Base-by-base conservation (phyloP, 2,329 filamentous ascomycete genomes). In the Cladosporium sp. region DNA sequence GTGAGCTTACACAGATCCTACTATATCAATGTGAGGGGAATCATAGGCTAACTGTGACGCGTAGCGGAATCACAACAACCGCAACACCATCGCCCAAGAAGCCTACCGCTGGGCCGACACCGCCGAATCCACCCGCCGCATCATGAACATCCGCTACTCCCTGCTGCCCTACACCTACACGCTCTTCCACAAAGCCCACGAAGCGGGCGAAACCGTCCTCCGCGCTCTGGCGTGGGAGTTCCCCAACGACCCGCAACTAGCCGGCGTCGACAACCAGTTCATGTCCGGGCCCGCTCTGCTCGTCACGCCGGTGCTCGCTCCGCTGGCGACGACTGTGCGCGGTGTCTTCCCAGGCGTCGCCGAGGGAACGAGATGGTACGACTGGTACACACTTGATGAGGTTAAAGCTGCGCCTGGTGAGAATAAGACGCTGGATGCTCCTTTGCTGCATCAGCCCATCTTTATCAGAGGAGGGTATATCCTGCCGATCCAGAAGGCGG, bases 101-200 rank as follows among this genome's bases (percentile, higher is more conserved):
- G 71, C 72, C 11, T 74, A 72, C 65, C 67, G 69, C 8, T 76
- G 74, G 74, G 60, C 71, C 0, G 68, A 67, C 1, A 71, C 70
- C 1, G 71, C 71, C 10, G 72, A 72, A 24, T 67, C 72, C 2
- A 73, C 73, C 0, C 67, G 71, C n/a, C 67, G 68, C 11, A 70
- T 71, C 59, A 74, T 73, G 72, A 69, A 71, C 49, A 71, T 74
- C 30, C 69, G 73, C 18, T 74, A 73, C 62, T 67, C 64, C 3
- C 64, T 74, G 32, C 68, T 74, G 3, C 70, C 71, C 0, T 74
- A 74, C 67, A 70, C 66, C 4, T 74, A 74, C 65, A 74, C 72
- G 6, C 67, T 74, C 15, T 74, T 74, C 68, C 68, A 72, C 67
- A 18, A 67, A 15, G 72, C 72, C 10, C 68, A 74, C 59, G 47